Percentiles rank a stretch among this genome's conserved stretches.
These are phyloP conservation scores for Phascolomyces articulosus DNA, from an alignment of 371 early-diverging fungal genomes.

Conservation along the genomic window DNA sequence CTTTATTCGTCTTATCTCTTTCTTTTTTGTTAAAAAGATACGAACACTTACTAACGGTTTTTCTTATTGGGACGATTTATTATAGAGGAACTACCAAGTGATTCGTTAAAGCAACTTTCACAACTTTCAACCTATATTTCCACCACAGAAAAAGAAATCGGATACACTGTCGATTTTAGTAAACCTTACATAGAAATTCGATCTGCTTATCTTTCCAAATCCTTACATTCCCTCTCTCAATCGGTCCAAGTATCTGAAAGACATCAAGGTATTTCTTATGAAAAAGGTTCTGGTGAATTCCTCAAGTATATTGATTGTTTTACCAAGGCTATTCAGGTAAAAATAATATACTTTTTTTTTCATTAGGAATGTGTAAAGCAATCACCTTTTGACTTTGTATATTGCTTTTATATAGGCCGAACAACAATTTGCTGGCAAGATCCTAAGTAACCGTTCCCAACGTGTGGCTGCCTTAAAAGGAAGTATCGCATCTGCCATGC, in stretches of 20 bases:
- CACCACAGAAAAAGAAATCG: conserved; percentile 60
- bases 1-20: not conserved
- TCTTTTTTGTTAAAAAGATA: not conserved
- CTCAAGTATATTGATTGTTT: conserved; percentile 64
- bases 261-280: conserved; percentile 65
- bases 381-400: too few relatives aligned
- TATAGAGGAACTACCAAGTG: conserved; percentile 12
- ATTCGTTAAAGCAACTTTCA: conserved; percentile 52
- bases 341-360: not conserved
- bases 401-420: conserved; percentile 54
- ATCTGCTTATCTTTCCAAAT: conserved; percentile 67
- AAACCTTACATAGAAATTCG: conserved; percentile 80
- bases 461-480: conserved; percentile 57
- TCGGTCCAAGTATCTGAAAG: conserved; percentile 49
- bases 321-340: conserved; percentile 63
- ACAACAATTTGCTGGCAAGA: conserved; percentile 61
- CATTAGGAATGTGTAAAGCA: too few relatives aligned
- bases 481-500: conserved; percentile 61
- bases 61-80: not conserved
- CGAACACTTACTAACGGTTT: too few relatives aligned
- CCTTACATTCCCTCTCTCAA: conserved; percentile 60
- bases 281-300: conserved; percentile 68
- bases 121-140: conserved; percentile 68
- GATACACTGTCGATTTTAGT: conserved; percentile 68
- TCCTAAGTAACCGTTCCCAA: conserved; percentile 64